phyloP scores from a whole-genome alignment of 805 yeast genomes.

The Starmerella scarabaei region DNA sequence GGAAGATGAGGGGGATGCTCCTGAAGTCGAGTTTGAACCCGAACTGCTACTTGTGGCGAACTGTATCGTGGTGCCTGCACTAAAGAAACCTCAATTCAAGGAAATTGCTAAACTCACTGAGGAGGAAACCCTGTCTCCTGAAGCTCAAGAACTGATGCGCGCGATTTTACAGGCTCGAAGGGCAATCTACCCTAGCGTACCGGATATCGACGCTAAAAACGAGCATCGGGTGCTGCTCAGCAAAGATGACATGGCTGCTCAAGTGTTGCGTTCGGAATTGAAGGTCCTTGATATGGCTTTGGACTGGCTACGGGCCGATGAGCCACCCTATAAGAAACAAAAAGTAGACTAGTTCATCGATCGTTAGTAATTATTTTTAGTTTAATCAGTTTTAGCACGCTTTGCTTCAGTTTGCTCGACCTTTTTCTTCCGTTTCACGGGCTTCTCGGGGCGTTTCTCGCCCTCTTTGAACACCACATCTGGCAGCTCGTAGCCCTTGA shows the following conservation, averaged over 20 bases:
- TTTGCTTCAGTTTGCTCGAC: too few relatives aligned
- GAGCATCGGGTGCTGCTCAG: conserved; percentile 7
- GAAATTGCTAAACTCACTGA: conserved; percentile 8
- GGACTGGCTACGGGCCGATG: conserved; percentile 19
- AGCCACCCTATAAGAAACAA: too few relatives aligned
- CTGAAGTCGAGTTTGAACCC: conserved; percentile 14
- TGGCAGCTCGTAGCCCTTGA: conserved; percentile 64
- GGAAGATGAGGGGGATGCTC: conserved; percentile 10
- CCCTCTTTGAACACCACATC: conserved; percentile 68
- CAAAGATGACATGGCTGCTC: conserved; percentile 20
- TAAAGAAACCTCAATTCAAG: conserved; percentile 5
- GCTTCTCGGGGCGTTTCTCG: conserved; percentile 61
- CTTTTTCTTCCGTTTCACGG: conserved; percentile 36
- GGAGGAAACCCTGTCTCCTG: conserved; percentile 8
- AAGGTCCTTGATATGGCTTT: conserved; percentile 20
- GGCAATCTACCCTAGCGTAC: not conserved
- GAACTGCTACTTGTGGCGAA: conserved; percentile 13
- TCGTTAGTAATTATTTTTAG: too few relatives aligned
- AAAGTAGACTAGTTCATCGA: too few relatives aligned
- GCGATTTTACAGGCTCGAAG: conserved; percentile 14
- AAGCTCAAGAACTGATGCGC: conserved; percentile 10
- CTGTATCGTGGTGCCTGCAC: conserved; percentile 7
- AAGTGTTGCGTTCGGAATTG: conserved; percentile 23
- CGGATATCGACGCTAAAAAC: not conserved
- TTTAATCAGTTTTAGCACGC: too few relatives aligned